Base-by-base conservation (phyloP, 2,329 filamentous ascomycete species). In the Cucurbitaria berberidis region DNA sequence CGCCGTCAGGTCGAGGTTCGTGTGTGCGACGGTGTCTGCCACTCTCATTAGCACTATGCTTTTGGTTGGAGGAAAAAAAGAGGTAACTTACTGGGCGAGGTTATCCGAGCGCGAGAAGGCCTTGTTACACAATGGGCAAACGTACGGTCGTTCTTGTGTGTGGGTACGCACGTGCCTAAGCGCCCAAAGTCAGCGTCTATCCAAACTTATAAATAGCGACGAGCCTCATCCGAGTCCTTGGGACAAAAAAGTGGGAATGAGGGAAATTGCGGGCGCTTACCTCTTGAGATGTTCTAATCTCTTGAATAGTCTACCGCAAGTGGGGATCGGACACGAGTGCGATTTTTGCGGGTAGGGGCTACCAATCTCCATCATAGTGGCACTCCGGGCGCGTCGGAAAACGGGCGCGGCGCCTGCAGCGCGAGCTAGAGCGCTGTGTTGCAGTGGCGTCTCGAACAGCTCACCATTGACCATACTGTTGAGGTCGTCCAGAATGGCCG, bases 31-130 rank as follows among this genome's bases (percentile, higher is more conserved):
- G 84, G 77, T 90, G 87, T 74, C 85, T 87, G 63, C 26, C 59
- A 59, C 53, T 42, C 36, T 74, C 81, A 72, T 84, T 74, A 74
- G 69, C 41, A 63, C 27, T n/a, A 43, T 40, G 30, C 36, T 54
- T 50, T 39, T 48, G 47, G 51, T 56, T 60, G 42, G 45, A 55
- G 40, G 48, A 53, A 42, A 38, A 49, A 47, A 38, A 7, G 48
- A 40, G 41, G 38, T 22, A 42, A 66, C 83, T 77, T 91, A 96
- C 90, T 99, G 95, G 77, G 95, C 95, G 78, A 99, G 89, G 77
- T 99, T 99, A 81, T 99, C 95, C 72, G 93, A 98, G 79, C 95
- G 85, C 55, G 95, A 98, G 78, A 99, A 99, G 63, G 93, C 93
- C 83, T 98, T 98, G 84, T 90, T 96, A 86, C 95, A 99, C 77